These are phyloP conservation scores for Irpex lacteus DNA, from an alignment of 1,284 basidiomycete species.

Conservation along the genomic window DNA sequence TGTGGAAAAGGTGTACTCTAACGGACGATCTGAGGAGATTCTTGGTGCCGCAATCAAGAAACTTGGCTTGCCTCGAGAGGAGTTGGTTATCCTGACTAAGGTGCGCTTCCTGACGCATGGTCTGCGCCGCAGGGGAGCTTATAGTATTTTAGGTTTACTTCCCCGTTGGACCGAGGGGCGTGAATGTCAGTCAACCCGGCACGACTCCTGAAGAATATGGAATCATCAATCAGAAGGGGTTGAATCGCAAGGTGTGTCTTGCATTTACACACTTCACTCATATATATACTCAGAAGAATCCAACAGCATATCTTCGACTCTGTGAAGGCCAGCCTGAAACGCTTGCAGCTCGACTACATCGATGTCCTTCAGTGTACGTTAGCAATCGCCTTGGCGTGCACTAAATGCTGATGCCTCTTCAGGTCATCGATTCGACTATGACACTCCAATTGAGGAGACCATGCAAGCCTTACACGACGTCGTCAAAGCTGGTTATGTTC, in stretches of 20 bases:
- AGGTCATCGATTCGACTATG: slow-evolving; percentile 28
- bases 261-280: too few relatives aligned
- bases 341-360: slow-evolving; percentile 23
- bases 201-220: slow-evolving; percentile 25
- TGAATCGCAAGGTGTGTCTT: slow-evolving; percentile 30
- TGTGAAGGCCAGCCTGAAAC: slow-evolving; percentile 38
- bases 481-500: slow-evolving; percentile 28
- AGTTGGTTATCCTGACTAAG: slow-evolving; percentile 59
- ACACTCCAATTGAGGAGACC: slow-evolving; percentile 29
- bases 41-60: slow-evolving; percentile 59
- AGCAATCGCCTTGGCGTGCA: neutral
- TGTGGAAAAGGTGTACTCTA: slow-evolving; percentile 26
- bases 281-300: too few relatives aligned
- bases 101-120: slow-evolving; percentile 9
- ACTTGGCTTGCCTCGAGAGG: slow-evolving; percentile 50
- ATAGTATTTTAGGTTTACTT: too few relatives aligned
- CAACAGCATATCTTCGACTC: slow-evolving; percentile 40
- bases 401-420: too few relatives aligned
- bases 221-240: slow-evolving; percentile 35
- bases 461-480: slow-evolving; percentile 21
- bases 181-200: slow-evolving; percentile 21
- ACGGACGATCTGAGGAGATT: slow-evolving; percentile 50
- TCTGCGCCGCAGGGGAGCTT: too few relatives aligned
- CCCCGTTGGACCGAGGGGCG: slow-evolving; percentile 35
- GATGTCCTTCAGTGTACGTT: slow-evolving; percentile 31